Percentiles rank a stretch among this genome's conserved stretches.
phyloP scores from a whole-genome alignment of 345 rosid genomes.

The Eucalyptus curtisii region DNA sequence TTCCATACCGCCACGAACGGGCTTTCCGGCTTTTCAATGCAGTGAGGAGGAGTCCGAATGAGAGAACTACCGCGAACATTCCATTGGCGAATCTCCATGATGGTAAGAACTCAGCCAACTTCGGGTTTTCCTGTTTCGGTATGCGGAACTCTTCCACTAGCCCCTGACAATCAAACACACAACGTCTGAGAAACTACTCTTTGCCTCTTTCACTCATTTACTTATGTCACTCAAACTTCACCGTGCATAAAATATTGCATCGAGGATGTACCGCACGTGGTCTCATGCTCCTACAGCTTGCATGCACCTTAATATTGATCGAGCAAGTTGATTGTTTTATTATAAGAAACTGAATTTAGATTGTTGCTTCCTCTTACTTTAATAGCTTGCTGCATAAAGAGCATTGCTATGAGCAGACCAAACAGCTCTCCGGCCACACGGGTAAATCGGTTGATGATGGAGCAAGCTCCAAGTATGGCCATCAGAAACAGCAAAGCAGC shows the following conservation, averaged over 20 bases:
- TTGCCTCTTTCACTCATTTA: neutral
- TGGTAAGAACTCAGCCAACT: slow-evolving; percentile 33
- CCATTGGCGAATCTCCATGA: slow-evolving; percentile 97
- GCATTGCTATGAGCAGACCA: slow-evolving; percentile 97
- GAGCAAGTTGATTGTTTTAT: neutral
- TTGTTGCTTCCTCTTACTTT: slow-evolving; percentile 29
- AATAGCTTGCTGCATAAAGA: slow-evolving; percentile 96
- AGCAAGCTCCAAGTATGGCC: slow-evolving; percentile 90
- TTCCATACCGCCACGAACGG: slow-evolving; percentile 86
- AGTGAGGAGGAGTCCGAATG: slow-evolving; percentile 79
- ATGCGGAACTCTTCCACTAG: slow-evolving; percentile 79
- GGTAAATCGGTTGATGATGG: slow-evolving; percentile 89
- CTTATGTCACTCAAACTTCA: neutral
- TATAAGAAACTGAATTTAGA: neutral
- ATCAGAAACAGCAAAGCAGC: slow-evolving; percentile 68
- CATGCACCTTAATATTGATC: neutral
- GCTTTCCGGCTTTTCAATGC: slow-evolving; percentile 82
- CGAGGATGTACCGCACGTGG: neutral
- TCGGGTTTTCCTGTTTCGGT: slow-evolving; percentile 50
- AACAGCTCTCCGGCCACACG: slow-evolving; percentile 91
- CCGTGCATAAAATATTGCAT: neutral
- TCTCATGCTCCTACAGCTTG: neutral
- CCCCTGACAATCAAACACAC: slow-evolving; percentile 30
- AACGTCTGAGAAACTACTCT: neutral
- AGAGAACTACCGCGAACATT: slow-evolving; percentile 86